phyloP scores from a whole-genome alignment of 169 alveolate species.

The Plasmodium relictum region DNA sequence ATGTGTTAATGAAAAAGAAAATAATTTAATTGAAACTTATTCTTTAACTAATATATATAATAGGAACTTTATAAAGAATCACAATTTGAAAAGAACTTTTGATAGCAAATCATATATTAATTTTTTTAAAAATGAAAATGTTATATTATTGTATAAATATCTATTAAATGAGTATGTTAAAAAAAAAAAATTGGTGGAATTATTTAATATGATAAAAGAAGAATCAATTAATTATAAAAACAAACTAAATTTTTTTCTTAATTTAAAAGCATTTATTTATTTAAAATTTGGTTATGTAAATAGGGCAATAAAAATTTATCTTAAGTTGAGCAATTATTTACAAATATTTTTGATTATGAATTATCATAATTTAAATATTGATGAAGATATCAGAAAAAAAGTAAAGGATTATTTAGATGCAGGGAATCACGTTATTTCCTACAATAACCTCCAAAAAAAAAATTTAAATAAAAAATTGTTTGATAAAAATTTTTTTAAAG shows the following conservation, averaged over 20 bases:
- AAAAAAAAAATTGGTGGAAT: constrained; percentile 11
- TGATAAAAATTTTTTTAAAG: background rate
- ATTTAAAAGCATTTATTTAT: background rate
- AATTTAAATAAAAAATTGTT: background rate
- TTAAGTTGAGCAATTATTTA: background rate
- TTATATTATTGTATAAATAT: constrained; percentile 32
- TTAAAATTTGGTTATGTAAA: constrained; percentile 6
- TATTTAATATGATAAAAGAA: constrained; percentile 14
- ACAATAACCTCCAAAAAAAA: background rate
- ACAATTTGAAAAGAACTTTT: background rate
- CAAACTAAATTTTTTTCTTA: constrained; percentile 9
- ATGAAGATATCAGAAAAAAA: constrained; percentile 26
- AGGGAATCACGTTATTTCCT: background rate
- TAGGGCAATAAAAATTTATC: background rate
- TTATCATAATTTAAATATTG: constrained; percentile 9
- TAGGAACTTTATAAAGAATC: too few relatives aligned
- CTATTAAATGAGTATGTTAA: constrained; percentile 23
- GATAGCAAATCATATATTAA: background rate
- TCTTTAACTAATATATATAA: too few relatives aligned
- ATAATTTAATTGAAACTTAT: too few relatives aligned
- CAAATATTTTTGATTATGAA: constrained; percentile 15
- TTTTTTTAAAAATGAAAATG: constrained; percentile 37
- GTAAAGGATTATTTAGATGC: constrained; percentile 1
- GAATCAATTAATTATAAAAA: background rate
- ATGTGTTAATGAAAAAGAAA: too few relatives aligned